Conservation (phyloP, 306 rosid genomes). For the Casuarina cunninghamiana region DNA sequence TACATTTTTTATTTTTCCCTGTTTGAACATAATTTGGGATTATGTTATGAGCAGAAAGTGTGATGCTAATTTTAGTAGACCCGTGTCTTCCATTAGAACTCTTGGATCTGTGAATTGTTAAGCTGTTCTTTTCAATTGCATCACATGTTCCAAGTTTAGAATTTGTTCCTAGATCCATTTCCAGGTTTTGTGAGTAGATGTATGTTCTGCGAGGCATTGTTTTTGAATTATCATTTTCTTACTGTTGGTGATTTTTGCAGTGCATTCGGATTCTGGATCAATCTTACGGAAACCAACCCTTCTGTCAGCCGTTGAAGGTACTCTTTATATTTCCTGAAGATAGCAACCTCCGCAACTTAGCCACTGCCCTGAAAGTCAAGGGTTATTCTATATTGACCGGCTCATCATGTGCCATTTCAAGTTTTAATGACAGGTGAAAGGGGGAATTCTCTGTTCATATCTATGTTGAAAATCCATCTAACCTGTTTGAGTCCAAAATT, state of each 20-base stretch:
- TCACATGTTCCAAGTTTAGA: background rate
- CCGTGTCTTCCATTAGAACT: background rate
- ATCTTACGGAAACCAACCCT: conserved; percentile 26
- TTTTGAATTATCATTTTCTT: conserved; percentile 11
- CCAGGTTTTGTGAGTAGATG: background rate
- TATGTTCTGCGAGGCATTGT: background rate
- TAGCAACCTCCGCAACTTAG: conserved; percentile 38
- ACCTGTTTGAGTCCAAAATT: background rate
- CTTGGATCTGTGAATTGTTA: background rate
- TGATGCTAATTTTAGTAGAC: background rate
- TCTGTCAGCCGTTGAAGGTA: conserved; percentile 33
- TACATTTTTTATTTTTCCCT: too few species aligned
- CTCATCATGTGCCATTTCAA: conserved; percentile 28
- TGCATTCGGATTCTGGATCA: conserved; percentile 42
- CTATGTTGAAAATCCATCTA: background rate
- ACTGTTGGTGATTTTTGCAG: conserved; percentile 40
- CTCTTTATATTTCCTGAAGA: conserved; percentile 51
- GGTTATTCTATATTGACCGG: conserved; percentile 39
- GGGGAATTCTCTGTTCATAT: conserved; percentile 12
- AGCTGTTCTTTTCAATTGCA: background rate
- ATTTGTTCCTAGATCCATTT: background rate
- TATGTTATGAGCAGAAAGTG: background rate
- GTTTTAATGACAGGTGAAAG: conserved; percentile 45
- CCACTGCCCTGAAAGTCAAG: conserved; percentile 42
- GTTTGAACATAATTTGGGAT: background rate